Evolutionary conservation across 805 yeast species (phyloP), one percentile per base, ranked within the genome.

Genomic region (Komagataella pseudopastoris): DNA sequence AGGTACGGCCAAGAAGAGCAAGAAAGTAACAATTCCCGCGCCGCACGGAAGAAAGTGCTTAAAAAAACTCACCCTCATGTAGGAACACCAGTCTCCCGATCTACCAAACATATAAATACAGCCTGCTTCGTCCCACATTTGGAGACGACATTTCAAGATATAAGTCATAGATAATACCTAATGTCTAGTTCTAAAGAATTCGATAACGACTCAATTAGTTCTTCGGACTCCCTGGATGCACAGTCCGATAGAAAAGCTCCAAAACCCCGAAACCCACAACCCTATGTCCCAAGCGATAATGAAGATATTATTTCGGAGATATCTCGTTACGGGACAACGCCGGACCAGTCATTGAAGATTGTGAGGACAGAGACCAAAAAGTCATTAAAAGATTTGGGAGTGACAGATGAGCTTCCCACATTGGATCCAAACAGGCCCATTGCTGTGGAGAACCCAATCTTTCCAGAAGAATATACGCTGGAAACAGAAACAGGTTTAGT

Each of bases 401-500:
- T 85, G 14, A 70, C 78, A 5, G 65, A 74, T n/a, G 71, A 68
- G 3, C 70, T 77, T 0, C 81, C 86, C 4, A 60, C 69, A 23
- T 75, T 79, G 0, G 87, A 80, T 56, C 67, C 81, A 45, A 75
- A 76, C 56, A 75, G 80, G 47, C 85, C 87, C 6, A 58, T 70
- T 49, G 68, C 61, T 44, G 72, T 77, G 22, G 75, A 72, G 54
- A 75, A 76, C 55, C 85, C 91, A 14, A 83, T 88, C 43, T 89
- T 89, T 73, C 96, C 96, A 6, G 96, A 89, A 71, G 96, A 89
- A 63, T 89, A 87, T 64, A 85, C 89, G 6, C 56, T 89, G 65
- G 96, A 89, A 70, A 89, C 96, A 0, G 75, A 76, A 51, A 87
- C 96, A 5, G 96, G 96, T 56, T 71, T 89, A 51, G 96, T 89